Conservation (phyloP, 73 alveolate genomes). For the Uronychia binucleata region DNA sequence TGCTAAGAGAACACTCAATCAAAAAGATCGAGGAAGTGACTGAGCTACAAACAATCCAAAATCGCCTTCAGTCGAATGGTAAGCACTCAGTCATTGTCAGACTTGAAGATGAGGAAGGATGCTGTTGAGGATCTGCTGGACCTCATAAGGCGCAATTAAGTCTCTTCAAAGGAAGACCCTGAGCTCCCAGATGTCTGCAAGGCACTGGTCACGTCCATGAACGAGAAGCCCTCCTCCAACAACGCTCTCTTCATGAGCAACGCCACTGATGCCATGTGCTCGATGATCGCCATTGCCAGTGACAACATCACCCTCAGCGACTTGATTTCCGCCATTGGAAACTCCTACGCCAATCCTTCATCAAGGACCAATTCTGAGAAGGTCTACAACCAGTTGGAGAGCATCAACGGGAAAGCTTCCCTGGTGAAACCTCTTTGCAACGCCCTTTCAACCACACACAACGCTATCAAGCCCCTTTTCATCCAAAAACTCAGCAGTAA, state of each 20-base stretch:
- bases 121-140: not conserved
- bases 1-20: not conserved
- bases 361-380: not conserved
- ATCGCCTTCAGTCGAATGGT: not conserved
- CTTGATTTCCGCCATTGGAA: not conserved
- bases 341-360: not conserved
- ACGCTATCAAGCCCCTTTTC: not conserved
- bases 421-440: slow-evolving; percentile 19
- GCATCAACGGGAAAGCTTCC: not conserved
- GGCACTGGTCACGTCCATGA: not conserved
- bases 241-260: not conserved
- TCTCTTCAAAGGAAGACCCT: not conserved
- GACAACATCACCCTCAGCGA: too few species aligned
- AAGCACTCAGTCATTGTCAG: not conserved
- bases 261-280: not conserved
- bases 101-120: not conserved
- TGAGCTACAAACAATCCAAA: not conserved
- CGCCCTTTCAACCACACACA: not conserved
- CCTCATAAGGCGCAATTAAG: not conserved
- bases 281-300: too few species aligned
- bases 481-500: slow-evolving; percentile 1
- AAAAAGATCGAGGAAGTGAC: not conserved
- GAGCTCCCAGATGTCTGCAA: not conserved
- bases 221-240: not conserved
- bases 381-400: not conserved